Base-by-base conservation (phyloP, 768 basidiomycete genomes). In the Albatrellus ellisii region DNA sequence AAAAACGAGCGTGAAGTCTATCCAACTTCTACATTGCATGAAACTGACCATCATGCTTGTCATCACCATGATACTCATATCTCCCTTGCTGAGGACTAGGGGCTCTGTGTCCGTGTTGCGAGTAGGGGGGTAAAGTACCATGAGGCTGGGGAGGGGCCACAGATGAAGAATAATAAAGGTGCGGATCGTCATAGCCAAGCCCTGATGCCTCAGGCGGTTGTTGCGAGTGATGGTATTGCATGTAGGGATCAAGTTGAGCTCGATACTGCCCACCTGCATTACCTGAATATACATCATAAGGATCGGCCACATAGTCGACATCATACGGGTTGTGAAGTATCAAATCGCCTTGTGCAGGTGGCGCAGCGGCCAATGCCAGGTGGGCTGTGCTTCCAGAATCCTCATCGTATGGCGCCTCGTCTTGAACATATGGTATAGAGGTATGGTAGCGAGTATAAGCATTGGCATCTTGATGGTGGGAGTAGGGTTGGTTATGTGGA, bases 331-430 rank as follows among this genome's bases (percentile, higher is more conserved):
- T 22, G 4, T 22, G 24, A 24, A 31, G 28, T 21, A 34, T 7
- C 20, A 11, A n/a, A 32, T 40, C 49, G 27, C 33, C 46, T 31
- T 70, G 66, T 24, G 67, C 67, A 39, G 77, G 69, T 4, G 80
- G 73, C 25, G 79, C 77, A 14, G 77, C 75, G 24, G 70, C 59
- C 4, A 66, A 50, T 14, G 79, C 58, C 11, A 87, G 69, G 54
- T 79, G 72, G 24, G 66, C 61, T 17, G 69, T 70, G 54, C 79
- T 80, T 48, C 77, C 73, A 52, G 76, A 72, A 50, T 85, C 81
- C 42, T 84, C 79, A 45, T 80, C 80, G 48, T 80, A 75, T 29
- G 57, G 67, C 12, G 65, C 56, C 15, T 75, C 68, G 47, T 77
- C 76, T 36, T 72, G 67, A 36, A 84, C 64, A 28, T 72, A 68